Evolutionary conservation across 148 eudicot species (phyloP), one percentile per base, ranked within the genome.

Genomic region (Dianthus caryophyllus): DNA sequence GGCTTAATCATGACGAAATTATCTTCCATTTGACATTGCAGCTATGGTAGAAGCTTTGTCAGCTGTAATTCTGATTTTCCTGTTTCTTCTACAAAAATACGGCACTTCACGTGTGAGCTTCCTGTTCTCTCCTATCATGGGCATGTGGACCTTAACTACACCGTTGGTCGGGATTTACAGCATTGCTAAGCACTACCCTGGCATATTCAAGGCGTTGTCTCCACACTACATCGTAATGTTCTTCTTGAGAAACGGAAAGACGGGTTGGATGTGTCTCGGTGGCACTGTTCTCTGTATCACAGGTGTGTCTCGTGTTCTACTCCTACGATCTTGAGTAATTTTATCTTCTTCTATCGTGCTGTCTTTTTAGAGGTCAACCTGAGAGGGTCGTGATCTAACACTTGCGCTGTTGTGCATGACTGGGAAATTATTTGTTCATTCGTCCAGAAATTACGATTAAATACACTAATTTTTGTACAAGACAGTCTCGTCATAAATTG

Each of bases 71-170:
- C 76, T 85, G 33, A 66, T 83, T 26, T 53, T 73, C 72, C 75
- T 85, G 71, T 85, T 85, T 76, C 77, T 83, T 59, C 71, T 81
- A 18, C 90, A 83, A 71, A 83, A 75, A 51, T 83, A 31, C 73
- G 90, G 90, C 20, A 85, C 90, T 57, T 83, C 87, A 51, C 68
- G 74, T 61, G 87, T 85, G 75, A 85, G 90, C 75, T 85, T 85
- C 76, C 77, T 83, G n/a, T 85, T 85, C 77, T 79, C 87, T 18
- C 90, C 90, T 38, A 79, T 85, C 39, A 83, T 85, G 90, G 85
- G 71, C 18, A 57, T 79, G 59, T 85, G 90, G 90, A 83, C 87
- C n/a, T 71, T 85, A 26, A 67, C 82, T 39, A 83, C 87, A 14
- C 87, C 85, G 15, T 12, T 83, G n/a, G 80, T 85, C 9, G 90